These are phyloP conservation scores for Arthrobotrys musiformis DNA, from an alignment of 2,329 filamentous ascomycete species.

Conservation along the genomic window DNA sequence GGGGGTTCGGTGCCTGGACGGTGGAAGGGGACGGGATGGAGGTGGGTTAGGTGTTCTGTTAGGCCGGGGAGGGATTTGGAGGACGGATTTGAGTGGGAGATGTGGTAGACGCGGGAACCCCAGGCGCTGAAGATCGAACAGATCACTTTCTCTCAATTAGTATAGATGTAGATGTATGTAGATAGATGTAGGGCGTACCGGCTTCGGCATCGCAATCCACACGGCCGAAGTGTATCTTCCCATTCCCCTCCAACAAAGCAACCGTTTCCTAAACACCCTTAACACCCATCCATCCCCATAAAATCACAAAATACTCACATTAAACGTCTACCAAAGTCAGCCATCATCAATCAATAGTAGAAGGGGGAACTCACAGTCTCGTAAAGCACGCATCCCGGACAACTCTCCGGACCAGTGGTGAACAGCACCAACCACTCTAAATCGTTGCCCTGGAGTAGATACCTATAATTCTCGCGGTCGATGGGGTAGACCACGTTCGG, in stretches of 20 bases:
- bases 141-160: constrained; percentile 21
- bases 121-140: constrained; percentile 45
- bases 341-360: neutral
- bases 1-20: constrained; percentile 19
- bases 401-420: constrained; percentile 34
- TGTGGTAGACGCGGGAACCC: constrained; percentile 43
- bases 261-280: constrained; percentile 17
- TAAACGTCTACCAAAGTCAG: constrained; percentile 21
- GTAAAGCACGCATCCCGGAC: constrained; percentile 43
- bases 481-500: constrained; percentile 9
- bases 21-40: constrained; percentile 48
- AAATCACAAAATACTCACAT: constrained; percentile 18
- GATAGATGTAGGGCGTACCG: constrained; percentile 1
- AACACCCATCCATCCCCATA: neutral
- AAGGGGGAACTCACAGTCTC: constrained; percentile 12
- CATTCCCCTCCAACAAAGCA: constrained; percentile 19
- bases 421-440: constrained; percentile 43
- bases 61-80: constrained; percentile 35
- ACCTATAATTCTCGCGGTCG: constrained; percentile 3
- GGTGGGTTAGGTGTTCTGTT: constrained; percentile 21
- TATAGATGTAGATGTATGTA: neutral
- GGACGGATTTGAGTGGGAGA: constrained; percentile 21
- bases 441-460: constrained; percentile 26
- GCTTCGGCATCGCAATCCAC: constrained; percentile 30
- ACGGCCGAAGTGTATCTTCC: constrained; percentile 37